phyloP scores from a whole-genome alignment of 1,139 yeast genomes.

The Sugiyamaella xylanicola region DNA sequence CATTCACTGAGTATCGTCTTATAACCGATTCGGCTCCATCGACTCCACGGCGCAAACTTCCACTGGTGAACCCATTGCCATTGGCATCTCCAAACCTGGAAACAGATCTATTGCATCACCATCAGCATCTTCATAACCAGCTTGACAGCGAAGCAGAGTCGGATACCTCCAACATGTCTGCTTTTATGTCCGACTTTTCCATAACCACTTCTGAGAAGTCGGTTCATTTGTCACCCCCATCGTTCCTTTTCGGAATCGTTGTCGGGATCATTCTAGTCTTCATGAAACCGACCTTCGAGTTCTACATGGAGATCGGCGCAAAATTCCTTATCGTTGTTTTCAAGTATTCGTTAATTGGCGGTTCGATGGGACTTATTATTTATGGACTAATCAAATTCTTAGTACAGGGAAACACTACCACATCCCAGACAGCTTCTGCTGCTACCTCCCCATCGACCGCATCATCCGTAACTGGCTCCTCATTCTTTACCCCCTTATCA shows the following conservation, averaged over 20 bases:
- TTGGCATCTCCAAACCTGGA: constrained; percentile 12
- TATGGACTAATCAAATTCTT: constrained; percentile 29
- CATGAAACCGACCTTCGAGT: constrained; percentile 33
- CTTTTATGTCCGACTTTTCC: constrained; percentile 15
- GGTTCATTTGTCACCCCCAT: constrained; percentile 29
- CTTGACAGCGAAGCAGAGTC: neutral
- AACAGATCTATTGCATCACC: constrained; percentile 2
- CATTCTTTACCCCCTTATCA: neutral
- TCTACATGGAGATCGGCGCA: constrained; percentile 35
- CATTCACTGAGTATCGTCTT: constrained; percentile 5
- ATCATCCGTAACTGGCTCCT: too few species aligned
- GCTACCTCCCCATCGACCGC: constrained; percentile 9
- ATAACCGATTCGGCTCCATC: neutral
- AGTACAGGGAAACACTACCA: constrained; percentile 1
- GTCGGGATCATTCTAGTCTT: constrained; percentile 32
- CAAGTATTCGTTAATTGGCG: constrained; percentile 33
- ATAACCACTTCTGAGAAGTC: constrained; percentile 9
- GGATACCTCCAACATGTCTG: neutral
- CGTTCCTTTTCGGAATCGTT: constrained; percentile 34
- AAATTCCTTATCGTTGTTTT: constrained; percentile 27
- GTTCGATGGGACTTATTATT: constrained; percentile 31
- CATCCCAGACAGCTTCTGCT: constrained; percentile 20
- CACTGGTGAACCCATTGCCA: neutral
- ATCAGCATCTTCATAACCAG: neutral
- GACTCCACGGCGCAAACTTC: neutral